phyloP scores from a whole-genome alignment of 2,329 filamentous ascomycete genomes.

The Alternaria novae-zelandiae region DNA sequence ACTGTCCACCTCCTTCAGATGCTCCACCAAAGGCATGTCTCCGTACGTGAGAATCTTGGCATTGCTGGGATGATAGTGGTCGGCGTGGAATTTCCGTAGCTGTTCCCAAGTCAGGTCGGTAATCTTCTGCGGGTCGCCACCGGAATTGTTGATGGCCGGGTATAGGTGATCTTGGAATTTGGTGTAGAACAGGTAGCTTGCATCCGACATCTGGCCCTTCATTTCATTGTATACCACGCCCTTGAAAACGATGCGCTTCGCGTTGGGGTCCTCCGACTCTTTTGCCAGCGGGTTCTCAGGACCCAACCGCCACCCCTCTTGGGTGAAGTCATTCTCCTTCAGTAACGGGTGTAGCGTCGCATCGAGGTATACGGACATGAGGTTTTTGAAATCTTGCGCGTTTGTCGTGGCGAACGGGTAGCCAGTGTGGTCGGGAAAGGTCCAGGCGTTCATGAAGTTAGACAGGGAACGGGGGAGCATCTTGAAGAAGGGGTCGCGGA shows the following conservation, averaged over 20 bases:
- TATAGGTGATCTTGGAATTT: slow-evolving; percentile 94
- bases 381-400: slow-evolving; percentile 89
- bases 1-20: slow-evolving; percentile 78
- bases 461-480: slow-evolving; percentile 98
- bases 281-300: slow-evolving; percentile 77
- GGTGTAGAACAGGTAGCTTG: slow-evolving; percentile 94
- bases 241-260: slow-evolving; percentile 85
- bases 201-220: slow-evolving; percentile 99
- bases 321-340: slow-evolving; percentile 89
- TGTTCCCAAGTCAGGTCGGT: slow-evolving; percentile 93
- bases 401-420: slow-evolving; percentile 99
- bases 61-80: slow-evolving; percentile 97
- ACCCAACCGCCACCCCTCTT: slow-evolving; percentile 96
- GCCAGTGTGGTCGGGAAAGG: slow-evolving; percentile 92
- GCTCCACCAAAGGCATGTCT: slow-evolving; percentile 83
- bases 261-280: slow-evolving; percentile 54
- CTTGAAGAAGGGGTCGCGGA: slow-evolving; percentile 99
- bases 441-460: slow-evolving; percentile 99
- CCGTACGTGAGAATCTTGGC: slow-evolving; percentile 96
- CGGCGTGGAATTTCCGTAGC: slow-evolving; percentile 83
- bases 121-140: slow-evolving; percentile 94
- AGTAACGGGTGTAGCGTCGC: slow-evolving; percentile 89
- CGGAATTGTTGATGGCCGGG: slow-evolving; percentile 93
- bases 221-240: slow-evolving; percentile 99
- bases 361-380: slow-evolving; percentile 96